Conservation (phyloP, 2,329 filamentous ascomycete species). For the Neofusicoccum sp. region DNA sequence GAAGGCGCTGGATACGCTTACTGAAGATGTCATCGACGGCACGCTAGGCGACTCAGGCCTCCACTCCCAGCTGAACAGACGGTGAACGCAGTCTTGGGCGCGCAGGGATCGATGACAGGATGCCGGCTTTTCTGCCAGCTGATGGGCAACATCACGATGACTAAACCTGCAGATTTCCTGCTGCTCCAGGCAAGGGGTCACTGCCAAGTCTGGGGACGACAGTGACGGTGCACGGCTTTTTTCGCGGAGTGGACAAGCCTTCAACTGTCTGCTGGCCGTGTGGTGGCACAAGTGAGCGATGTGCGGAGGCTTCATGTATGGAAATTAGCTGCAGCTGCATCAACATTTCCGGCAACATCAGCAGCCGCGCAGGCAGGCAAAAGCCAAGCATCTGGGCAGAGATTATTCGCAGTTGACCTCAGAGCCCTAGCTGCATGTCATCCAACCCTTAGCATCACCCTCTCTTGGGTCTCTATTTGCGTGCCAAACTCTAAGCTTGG, state of each 20-base stretch:
- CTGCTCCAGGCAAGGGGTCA: not conserved
- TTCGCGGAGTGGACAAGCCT: not conserved
- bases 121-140: not conserved
- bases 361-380: not conserved
- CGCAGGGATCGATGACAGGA: not conserved
- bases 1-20: constrained; percentile 3
- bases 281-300: too few relatives aligned
- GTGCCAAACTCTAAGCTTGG: not conserved
- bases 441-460: not conserved
- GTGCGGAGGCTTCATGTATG: too few relatives aligned
- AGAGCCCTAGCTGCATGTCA: not conserved
- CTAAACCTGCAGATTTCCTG: not conserved
- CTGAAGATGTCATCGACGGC: not conserved
- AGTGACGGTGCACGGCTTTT: not conserved
- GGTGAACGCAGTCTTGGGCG: not conserved
- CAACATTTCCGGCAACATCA: too few relatives aligned
- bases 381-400: not conserved
- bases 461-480: not conserved
- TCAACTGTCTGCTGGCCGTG: too few relatives aligned
- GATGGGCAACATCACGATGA: not conserved
- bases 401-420: too few relatives aligned
- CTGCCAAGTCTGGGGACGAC: not conserved
- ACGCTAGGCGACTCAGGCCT: constrained; percentile 1
- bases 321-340: too few relatives aligned
- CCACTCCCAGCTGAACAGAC: not conserved